Conservation (phyloP, 805 yeast genomes). For the Saccharomycopsis lassenensis region DNA sequence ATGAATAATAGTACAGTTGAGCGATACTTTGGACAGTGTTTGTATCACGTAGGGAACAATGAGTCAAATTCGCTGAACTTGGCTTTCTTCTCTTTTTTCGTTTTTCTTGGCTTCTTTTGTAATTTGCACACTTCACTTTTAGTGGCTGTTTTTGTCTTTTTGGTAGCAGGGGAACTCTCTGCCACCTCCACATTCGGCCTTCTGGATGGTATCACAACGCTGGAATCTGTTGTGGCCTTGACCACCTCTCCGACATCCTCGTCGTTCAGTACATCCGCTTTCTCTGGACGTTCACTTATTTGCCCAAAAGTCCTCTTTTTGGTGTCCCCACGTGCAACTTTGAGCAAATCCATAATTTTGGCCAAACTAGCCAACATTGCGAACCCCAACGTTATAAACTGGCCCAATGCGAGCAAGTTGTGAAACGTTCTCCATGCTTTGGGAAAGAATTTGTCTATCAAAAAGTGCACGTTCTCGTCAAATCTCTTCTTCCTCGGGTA, state of each 20-base stretch:
- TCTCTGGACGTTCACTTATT: too few relatives aligned
- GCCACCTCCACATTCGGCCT: too few relatives aligned
- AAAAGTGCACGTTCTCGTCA: conserved; percentile 21
- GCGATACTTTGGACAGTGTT: too few relatives aligned
- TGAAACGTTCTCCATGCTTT: conserved; percentile 36
- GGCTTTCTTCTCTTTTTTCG: background rate
- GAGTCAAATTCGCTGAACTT: background rate
- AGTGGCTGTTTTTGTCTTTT: too few relatives aligned
- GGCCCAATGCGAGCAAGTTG: conserved; percentile 40
- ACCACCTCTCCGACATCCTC: background rate
- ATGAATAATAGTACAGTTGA: too few relatives aligned
- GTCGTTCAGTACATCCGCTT: too few relatives aligned
- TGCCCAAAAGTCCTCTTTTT: too few relatives aligned
- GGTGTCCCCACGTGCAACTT: too few relatives aligned
- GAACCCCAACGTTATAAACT: conserved; percentile 43
- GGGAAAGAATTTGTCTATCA: conserved; percentile 25
- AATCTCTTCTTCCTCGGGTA: background rate
- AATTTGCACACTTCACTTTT: background rate
- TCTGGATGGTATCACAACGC: background rate
- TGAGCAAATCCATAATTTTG: too few relatives aligned
- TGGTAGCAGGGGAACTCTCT: too few relatives aligned
- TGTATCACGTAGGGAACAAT: too few relatives aligned
- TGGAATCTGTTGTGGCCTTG: background rate
- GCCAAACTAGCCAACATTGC: conserved; percentile 34
- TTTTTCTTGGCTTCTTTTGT: background rate